Conservation (phyloP, 257 asterid genomes). For the Sherardia arvensis region DNA sequence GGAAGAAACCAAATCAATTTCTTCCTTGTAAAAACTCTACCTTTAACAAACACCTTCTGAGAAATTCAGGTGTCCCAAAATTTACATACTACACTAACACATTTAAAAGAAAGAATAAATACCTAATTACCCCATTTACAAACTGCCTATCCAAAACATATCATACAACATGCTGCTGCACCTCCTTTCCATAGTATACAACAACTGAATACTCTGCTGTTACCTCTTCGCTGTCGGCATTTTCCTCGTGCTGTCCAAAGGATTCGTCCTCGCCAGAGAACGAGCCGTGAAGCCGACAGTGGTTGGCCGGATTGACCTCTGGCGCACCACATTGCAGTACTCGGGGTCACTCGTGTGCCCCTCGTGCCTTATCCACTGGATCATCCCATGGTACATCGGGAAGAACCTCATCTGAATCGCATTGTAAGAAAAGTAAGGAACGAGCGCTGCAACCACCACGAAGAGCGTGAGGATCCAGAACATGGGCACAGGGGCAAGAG, state of each 20-base stretch:
- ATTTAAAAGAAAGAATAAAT: conserved; percentile 8
- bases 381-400: conserved; percentile 72
- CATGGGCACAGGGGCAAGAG: conserved; percentile 60
- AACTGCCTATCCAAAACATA: conserved; percentile 8
- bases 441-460: conserved; percentile 28
- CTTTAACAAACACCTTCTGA: conserved; percentile 3
- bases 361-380: conserved; percentile 82
- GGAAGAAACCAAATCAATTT: not conserved
- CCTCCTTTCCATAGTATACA: conserved; percentile 9
- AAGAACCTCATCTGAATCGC: conserved; percentile 36
- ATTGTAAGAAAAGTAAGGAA: conserved; percentile 51
- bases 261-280: conserved; percentile 62
- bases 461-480: conserved; percentile 47
- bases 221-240: not conserved
- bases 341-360: conserved; percentile 61
- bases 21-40: conserved; percentile 6
- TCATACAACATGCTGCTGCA: conserved; percentile 6
- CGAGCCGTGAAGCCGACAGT: conserved; percentile 94
- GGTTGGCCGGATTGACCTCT: conserved; percentile 58
- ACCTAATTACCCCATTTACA: conserved; percentile 19
- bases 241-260: conserved; percentile 27
- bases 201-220: conserved; percentile 5
- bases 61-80: not conserved
- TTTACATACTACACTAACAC: conserved; percentile 3
- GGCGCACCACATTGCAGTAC: conserved; percentile 57